Conservation (phyloP, 2,329 filamentous ascomycete species). For the Sclerotinia subarctica region DNA sequence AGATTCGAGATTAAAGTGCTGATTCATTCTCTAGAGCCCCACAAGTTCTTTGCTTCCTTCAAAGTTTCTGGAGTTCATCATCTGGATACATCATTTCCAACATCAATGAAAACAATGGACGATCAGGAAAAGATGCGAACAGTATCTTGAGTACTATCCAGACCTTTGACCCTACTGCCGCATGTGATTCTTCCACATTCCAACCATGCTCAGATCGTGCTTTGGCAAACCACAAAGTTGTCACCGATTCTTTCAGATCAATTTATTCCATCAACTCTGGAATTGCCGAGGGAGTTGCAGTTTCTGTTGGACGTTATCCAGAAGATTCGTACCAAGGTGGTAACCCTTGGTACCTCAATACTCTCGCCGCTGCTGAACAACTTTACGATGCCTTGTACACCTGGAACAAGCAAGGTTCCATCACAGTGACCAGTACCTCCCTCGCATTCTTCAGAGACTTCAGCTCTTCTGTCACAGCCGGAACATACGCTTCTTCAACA, state of each 20-base stretch:
- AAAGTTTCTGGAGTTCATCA: conserved; percentile 64
- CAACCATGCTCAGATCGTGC: conserved; percentile 59
- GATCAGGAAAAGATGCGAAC: conserved; percentile 70
- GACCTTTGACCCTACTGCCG: conserved; percentile 64
- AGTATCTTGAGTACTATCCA: conserved; percentile 64
- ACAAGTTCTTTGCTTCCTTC: conserved; percentile 69
- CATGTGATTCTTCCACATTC: conserved; percentile 69
- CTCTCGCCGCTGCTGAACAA: conserved; percentile 74
- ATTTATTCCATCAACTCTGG: conserved; percentile 69
- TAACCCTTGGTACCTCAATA: conserved; percentile 79
- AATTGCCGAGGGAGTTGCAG: conserved; percentile 55
- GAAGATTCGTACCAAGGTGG: conserved; percentile 74
- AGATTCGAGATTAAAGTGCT: not conserved
- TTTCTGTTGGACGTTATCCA: conserved; percentile 63
- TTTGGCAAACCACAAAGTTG: conserved; percentile 72
- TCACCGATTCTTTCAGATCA: conserved; percentile 71
- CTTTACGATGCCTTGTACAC: conserved; percentile 73
- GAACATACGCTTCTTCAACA: conserved; percentile 61
- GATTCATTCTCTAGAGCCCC: conserved; percentile 48
- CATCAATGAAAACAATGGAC: conserved; percentile 58
- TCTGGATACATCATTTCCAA: conserved; percentile 66
- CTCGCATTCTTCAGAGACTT: conserved; percentile 70
- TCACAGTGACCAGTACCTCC: conserved; percentile 63
- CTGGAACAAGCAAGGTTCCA: conserved; percentile 61
- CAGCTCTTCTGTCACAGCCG: conserved; percentile 53